These are phyloP conservation scores for Pseudogymnoascus sp. DNA, from an alignment of 2,329 filamentous ascomycete genomes.

Conservation along the genomic window DNA sequence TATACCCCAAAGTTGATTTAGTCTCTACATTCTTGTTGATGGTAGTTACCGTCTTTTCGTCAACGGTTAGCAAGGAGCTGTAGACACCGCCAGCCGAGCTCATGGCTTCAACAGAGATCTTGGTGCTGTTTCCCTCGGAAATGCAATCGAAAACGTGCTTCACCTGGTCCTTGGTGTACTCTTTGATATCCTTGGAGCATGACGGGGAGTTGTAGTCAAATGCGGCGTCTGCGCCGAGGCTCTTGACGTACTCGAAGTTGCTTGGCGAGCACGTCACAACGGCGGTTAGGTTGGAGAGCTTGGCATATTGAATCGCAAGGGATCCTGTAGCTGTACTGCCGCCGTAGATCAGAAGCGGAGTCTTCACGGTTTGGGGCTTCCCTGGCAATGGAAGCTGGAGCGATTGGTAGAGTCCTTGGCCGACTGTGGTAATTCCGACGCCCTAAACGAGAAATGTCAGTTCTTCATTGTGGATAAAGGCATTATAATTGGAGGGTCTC, in stretches of 20 bases:
- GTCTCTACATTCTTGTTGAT: conserved; percentile 24
- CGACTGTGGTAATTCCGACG: conserved; percentile 34
- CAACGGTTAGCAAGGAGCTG: conserved; percentile 33
- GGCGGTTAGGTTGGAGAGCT: conserved; percentile 33
- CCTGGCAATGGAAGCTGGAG: conserved; percentile 30
- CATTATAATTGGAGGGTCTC: background rate
- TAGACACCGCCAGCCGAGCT: conserved; percentile 32
- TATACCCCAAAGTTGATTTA: conserved; percentile 34
- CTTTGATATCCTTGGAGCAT: conserved; percentile 39
- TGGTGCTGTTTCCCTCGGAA: conserved; percentile 30
- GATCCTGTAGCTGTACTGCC: conserved; percentile 44
- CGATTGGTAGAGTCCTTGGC: conserved; percentile 41
- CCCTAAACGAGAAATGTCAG: background rate
- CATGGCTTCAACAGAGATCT: conserved; percentile 36
- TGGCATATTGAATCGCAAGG: conserved; percentile 43
- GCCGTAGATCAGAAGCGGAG: conserved; percentile 41
- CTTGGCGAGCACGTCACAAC: conserved; percentile 39
- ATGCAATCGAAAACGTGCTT: conserved; percentile 43
- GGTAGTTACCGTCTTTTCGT: conserved; percentile 12
- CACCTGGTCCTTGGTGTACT: conserved; percentile 37
- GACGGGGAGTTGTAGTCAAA: conserved; percentile 44
- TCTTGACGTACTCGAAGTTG: conserved; percentile 41
- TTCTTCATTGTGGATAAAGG: background rate
- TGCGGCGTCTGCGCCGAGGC: conserved; percentile 39
- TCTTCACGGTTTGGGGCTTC: conserved; percentile 17